Evolutionary conservation across 352 stramenopile species (phyloP).

Genomic region (Phytophthora crassamura): DNA sequence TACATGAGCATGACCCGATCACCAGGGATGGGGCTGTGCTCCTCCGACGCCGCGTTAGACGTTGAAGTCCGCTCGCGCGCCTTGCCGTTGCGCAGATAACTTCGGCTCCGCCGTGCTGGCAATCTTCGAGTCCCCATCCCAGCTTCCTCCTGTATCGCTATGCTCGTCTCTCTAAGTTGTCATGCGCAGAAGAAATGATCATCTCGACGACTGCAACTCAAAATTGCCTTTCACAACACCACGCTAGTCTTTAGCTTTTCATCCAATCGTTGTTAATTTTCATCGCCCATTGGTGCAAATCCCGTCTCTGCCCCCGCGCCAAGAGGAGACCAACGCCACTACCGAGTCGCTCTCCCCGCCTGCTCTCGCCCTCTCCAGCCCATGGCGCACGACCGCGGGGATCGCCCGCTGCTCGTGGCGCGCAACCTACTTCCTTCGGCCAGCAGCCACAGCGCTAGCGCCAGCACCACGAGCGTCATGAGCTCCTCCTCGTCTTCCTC

Average conservation of each 20-base stretch:
- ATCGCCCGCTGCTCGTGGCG: constrained; percentile 36
- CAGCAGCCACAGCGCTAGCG: constrained; percentile 30
- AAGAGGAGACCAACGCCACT: background rate
- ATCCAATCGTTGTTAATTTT: constrained; percentile 4
- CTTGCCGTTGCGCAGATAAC: constrained; percentile 2
- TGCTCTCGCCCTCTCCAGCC: background rate
- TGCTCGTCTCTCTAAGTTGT: constrained; percentile 1
- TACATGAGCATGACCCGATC: constrained; percentile 13
- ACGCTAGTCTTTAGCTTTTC: background rate
- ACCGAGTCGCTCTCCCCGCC: constrained; percentile 1
- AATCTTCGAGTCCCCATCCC: constrained; percentile 15
- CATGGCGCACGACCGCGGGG: constrained; percentile 45
- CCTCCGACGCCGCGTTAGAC: constrained; percentile 15
- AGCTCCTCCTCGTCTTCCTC: constrained; percentile 35
- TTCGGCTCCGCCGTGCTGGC: background rate
- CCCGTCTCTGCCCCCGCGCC: constrained; percentile 12
- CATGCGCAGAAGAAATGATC: background rate
- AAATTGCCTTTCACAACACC: constrained; percentile 9
- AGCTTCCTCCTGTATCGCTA: background rate
- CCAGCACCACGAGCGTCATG: constrained; percentile 27
- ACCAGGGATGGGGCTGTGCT: constrained; percentile 19
- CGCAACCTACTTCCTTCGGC: constrained; percentile 37
- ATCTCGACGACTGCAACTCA: background rate
- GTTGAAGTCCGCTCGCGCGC: constrained; percentile 20
- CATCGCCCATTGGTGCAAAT: constrained; percentile 17